Evolutionary conservation across 2,329 filamentous ascomycete species (phyloP).

Genomic region (Diaporthe vaccinii): DNA sequence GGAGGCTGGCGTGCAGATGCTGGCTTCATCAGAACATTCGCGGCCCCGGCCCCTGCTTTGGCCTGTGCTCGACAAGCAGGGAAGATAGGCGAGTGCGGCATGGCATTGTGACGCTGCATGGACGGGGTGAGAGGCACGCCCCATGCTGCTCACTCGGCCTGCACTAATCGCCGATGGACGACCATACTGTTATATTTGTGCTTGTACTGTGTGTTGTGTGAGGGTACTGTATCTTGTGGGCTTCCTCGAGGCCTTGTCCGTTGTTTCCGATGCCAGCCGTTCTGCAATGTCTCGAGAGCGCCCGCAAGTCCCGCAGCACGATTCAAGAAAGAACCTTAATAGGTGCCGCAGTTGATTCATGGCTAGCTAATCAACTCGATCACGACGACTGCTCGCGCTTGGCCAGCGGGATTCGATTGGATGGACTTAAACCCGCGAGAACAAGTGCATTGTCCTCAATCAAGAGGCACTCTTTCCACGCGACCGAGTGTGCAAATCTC

Average conservation of each 20-base stretch:
- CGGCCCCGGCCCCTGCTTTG: slow-evolving; percentile 33
- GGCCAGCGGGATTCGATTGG: neutral
- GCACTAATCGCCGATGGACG: slow-evolving; percentile 14
- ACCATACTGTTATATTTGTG: neutral
- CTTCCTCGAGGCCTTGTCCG: neutral
- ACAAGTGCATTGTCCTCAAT: slow-evolving; percentile 32
- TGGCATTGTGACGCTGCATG: slow-evolving; percentile 37
- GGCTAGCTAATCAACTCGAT: slow-evolving; percentile 1
- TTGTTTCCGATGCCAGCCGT: slow-evolving; percentile 14
- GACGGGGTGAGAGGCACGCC: slow-evolving; percentile 20
- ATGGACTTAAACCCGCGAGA: slow-evolving; percentile 9
- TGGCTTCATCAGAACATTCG: slow-evolving; percentile 23
- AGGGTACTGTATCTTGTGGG: neutral
- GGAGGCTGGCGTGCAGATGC: slow-evolving; percentile 38
- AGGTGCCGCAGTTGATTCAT: slow-evolving; percentile 9
- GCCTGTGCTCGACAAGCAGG: slow-evolving; percentile 20
- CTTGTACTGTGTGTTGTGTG: neutral
- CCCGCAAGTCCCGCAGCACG: slow-evolving; percentile 1
- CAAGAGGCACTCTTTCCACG: neutral
- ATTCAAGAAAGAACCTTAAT: slow-evolving; percentile 27
- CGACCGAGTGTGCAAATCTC: neutral
- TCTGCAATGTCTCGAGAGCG: neutral
- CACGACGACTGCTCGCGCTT: neutral
- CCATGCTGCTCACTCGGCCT: slow-evolving; percentile 13
- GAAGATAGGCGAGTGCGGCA: slow-evolving; percentile 36